Evolutionary conservation across 768 basidiomycete genomes (phyloP).

Genomic region (Clavulina sp.): DNA sequence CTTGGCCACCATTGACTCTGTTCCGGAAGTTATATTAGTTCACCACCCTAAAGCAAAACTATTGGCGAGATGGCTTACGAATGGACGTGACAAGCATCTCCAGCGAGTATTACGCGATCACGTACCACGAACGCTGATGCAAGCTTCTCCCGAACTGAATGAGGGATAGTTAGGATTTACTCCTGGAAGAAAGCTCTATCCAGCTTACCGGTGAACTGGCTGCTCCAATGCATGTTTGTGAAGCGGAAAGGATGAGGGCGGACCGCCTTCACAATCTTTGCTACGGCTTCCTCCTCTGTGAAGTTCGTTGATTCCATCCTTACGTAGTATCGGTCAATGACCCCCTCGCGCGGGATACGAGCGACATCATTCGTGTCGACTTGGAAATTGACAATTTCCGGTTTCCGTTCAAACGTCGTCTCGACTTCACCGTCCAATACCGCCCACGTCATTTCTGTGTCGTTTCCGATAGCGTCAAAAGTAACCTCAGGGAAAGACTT

Average conservation of each 20-base stretch:
- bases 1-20: neutral
- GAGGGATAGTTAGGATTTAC: neutral
- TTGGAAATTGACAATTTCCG: neutral
- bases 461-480: neutral
- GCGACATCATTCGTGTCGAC: neutral
- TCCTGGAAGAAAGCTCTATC: neutral
- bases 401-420: neutral
- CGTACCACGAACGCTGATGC: neutral
- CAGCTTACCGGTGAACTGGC: neutral
- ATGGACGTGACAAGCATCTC: constrained; percentile 1
- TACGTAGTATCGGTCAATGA: neutral
- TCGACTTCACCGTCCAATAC: neutral
- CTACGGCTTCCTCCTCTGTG: neutral
- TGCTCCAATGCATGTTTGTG: neutral
- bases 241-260: neutral
- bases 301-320: neutral
- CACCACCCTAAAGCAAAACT: neutral
- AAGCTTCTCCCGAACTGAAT: neutral
- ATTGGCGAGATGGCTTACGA: neutral
- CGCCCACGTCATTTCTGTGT: neutral
- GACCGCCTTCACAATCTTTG: neutral
- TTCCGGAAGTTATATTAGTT: neutral
- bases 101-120: neutral
- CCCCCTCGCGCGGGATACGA: neutral
- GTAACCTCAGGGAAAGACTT: neutral